phyloP scores from a whole-genome alignment of 495 filamentous ascomycete genomes.

The Hypoxylon lienhwacheense region DNA sequence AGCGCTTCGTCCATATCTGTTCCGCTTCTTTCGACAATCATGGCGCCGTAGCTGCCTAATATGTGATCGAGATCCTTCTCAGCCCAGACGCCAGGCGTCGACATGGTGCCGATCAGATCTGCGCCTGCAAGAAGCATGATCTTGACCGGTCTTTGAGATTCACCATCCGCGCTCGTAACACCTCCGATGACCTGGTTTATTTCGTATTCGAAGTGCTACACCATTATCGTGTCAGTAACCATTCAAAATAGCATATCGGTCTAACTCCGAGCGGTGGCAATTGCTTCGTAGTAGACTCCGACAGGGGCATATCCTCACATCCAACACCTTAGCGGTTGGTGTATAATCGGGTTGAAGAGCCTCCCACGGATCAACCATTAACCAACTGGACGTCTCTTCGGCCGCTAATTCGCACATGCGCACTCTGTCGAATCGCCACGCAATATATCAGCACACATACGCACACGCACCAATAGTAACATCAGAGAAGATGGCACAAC shows the following conservation, averaged over 20 bases:
- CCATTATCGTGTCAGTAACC: slow-evolving; percentile 6
- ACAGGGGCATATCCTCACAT: slow-evolving; percentile 40
- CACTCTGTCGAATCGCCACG: slow-evolving; percentile 30
- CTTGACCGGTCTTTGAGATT: slow-evolving; percentile 53
- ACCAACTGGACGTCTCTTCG: slow-evolving; percentile 70
- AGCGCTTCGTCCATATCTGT: slow-evolving; percentile 86
- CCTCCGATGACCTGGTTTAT: slow-evolving; percentile 79
- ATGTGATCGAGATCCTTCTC: slow-evolving; percentile 83
- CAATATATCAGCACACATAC: slow-evolving; percentile 20
- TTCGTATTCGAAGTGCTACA: slow-evolving; percentile 76
- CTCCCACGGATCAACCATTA: slow-evolving; percentile 79
- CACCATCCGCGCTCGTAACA: slow-evolving; percentile 65
- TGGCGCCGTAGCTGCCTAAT: slow-evolving; percentile 80
- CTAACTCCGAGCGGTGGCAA: background rate
- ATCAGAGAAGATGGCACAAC: background rate
- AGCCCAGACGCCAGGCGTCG: slow-evolving; percentile 70
- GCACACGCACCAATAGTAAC: slow-evolving; percentile 9
- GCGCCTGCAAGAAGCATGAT: slow-evolving; percentile 79
- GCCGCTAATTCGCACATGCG: slow-evolving; percentile 79
- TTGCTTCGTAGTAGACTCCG: background rate
- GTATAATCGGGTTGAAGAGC: slow-evolving; percentile 72
- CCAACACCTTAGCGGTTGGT: slow-evolving; percentile 83
- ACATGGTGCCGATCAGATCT: slow-evolving; percentile 76
- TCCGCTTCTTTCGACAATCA: slow-evolving; percentile 88
- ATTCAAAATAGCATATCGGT: slow-evolving; percentile 1